These are phyloP conservation scores for Davidsoniella eucalypti DNA, from an alignment of 2,329 filamentous ascomycete species.

Conservation along the genomic window DNA sequence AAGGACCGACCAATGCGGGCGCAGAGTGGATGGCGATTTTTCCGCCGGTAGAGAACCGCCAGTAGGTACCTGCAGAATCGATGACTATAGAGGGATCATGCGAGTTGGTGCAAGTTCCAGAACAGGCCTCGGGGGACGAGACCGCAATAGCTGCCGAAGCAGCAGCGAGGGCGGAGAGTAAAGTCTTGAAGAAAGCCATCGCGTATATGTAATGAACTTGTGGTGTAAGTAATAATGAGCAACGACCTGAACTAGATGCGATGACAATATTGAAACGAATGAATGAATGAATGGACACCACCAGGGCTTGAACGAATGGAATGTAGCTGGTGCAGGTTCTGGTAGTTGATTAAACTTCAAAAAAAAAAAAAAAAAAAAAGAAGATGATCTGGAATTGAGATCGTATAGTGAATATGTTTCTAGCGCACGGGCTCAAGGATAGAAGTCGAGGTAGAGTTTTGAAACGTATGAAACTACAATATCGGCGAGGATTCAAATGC, in stretches of 20 bases:
- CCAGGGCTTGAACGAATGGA: not conserved
- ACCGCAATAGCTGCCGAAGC: slow-evolving; percentile 13
- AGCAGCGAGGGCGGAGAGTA: slow-evolving; percentile 9
- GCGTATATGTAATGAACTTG: not conserved
- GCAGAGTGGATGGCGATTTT: slow-evolving; percentile 25
- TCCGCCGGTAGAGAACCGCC: slow-evolving; percentile 26
- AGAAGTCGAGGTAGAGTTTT: no score
- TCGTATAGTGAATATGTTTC: no score
- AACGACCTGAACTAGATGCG: no score
- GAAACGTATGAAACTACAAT: no score
- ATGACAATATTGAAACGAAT: not conserved
- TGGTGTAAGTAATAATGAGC: not conserved
- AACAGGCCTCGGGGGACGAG: slow-evolving; percentile 22
- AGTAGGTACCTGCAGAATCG: slow-evolving; percentile 25
- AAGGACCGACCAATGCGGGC: slow-evolving; percentile 23
- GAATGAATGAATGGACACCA: not conserved
- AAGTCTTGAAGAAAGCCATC: slow-evolving; percentile 10
- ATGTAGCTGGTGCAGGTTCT: no score
- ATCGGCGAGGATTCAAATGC: no score
- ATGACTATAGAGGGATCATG: slow-evolving; percentile 26
- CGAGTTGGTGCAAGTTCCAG: slow-evolving; percentile 21
- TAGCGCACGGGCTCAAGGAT: no score
- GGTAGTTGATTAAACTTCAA: no score
- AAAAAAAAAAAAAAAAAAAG: no score
- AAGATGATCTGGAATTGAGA: no score